Percentiles rank a stretch among this genome's conserved stretches.
Conservation (phyloP, 345 rosid genomes). For the Sapria himalayana region DNA sequence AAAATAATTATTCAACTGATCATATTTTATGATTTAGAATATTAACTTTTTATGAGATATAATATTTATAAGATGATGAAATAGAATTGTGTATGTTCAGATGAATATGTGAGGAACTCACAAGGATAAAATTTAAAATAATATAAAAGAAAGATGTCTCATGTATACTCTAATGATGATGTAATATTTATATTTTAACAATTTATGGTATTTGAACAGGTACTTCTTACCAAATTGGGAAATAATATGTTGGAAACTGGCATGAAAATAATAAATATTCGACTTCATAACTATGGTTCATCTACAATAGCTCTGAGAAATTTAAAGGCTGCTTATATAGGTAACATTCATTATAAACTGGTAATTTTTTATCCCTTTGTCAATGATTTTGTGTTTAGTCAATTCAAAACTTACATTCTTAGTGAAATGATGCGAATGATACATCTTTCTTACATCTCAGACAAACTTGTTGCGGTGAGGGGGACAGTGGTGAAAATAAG, state of each 20-base stretch:
- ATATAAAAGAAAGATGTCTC: too few species aligned
- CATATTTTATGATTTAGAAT: too few species aligned
- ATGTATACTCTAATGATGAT: too few species aligned
- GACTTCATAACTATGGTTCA: conserved; percentile 60
- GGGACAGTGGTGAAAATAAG: conserved; percentile 81
- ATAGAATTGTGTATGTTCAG: too few species aligned
- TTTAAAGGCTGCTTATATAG: conserved; percentile 84
- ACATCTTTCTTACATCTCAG: conserved; percentile 20
- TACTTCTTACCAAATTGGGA: conserved; percentile 19
- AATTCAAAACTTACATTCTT: not conserved
- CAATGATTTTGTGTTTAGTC: not conserved
- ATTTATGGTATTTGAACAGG: conserved; percentile 15
- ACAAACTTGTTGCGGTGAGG: conserved; percentile 76
- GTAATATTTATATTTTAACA: not conserved
- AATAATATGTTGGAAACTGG: conserved; percentile 21
- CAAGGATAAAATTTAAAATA: too few species aligned
- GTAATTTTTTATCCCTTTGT: not conserved
- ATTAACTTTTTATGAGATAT: too few species aligned
- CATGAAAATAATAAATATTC: conserved; percentile 44
- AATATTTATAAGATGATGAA: too few species aligned
- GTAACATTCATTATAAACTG: conserved; percentile 19
- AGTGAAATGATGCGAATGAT: not conserved
- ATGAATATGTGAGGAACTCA: too few species aligned
- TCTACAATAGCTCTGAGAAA: conserved; percentile 70
- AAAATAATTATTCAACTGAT: too few species aligned